Conservation (phyloP, 352 stramenopile species). For the Phytophthora cryptogea region DNA sequence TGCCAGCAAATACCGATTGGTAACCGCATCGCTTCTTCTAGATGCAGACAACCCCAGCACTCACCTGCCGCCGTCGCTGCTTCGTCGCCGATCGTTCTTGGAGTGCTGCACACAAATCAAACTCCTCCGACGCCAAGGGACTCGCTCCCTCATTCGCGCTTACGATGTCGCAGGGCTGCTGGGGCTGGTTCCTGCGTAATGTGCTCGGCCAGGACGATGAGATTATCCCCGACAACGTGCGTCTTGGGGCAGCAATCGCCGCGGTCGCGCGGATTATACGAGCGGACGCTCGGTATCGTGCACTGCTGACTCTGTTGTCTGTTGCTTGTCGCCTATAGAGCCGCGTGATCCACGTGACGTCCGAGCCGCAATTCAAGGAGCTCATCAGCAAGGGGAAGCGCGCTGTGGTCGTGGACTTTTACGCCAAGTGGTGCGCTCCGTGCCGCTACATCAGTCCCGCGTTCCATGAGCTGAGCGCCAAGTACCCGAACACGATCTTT, state of each 20-base stretch:
- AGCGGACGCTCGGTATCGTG: neutral
- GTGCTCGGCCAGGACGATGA: slow-evolving; percentile 58
- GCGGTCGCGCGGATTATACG: neutral
- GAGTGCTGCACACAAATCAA: slow-evolving; percentile 1
- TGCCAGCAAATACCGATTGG: neutral
- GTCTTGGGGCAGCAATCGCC: slow-evolving; percentile 8
- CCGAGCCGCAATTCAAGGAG: slow-evolving; percentile 73
- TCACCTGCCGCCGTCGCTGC: neutral
- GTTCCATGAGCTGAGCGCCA: slow-evolving; percentile 84
- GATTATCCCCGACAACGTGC: slow-evolving; percentile 48
- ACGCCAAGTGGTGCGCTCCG: slow-evolving; percentile 86
- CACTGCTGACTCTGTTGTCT: neutral
- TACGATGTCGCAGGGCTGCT: slow-evolving; percentile 67
- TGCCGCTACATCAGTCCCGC: slow-evolving; percentile 86
- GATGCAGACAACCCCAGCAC: slow-evolving; percentile 1
- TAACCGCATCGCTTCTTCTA: slow-evolving; percentile 2
- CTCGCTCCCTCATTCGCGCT: slow-evolving; percentile 12
- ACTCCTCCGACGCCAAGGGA: slow-evolving; percentile 15
- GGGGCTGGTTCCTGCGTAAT: slow-evolving; percentile 72
- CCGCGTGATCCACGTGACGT: slow-evolving; percentile 73
- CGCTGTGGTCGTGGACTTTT: slow-evolving; percentile 86
- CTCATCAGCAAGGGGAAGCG: slow-evolving; percentile 65
- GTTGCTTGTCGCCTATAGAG: slow-evolving; percentile 35
- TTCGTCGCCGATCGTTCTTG: slow-evolving; percentile 2
- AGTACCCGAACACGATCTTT: slow-evolving; percentile 84